Evolutionary conservation across 441 rosid species (phyloP).

Genomic region (Croton laevigatus): DNA sequence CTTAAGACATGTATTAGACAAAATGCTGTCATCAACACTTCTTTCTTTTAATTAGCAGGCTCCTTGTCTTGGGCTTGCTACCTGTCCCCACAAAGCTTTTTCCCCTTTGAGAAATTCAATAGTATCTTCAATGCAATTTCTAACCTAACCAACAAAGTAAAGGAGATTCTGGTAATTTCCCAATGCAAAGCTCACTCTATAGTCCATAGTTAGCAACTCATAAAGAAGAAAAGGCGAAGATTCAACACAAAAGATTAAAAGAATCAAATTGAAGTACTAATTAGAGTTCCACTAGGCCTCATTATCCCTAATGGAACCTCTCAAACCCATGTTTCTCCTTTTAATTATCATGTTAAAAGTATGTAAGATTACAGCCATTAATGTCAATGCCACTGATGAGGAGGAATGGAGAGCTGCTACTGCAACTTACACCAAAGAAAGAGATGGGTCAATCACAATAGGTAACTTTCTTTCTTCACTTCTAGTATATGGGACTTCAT

Average conservation of each 20-base stretch:
- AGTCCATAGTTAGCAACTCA: conserved; percentile 19
- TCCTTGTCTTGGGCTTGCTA: conserved; percentile 14
- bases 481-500: conserved; percentile 4
- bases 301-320: conserved; percentile 36
- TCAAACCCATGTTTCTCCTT: conserved; percentile 32
- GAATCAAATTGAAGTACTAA: conserved; percentile 15
- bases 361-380: conserved; percentile 26
- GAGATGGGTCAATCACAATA: conserved; percentile 51
- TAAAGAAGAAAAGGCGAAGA: conserved; percentile 9
- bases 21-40: conserved; percentile 4
- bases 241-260: background rate
- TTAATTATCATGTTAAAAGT: conserved; percentile 36
- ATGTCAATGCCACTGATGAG: conserved; percentile 23
- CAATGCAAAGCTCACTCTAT: conserved; percentile 9
- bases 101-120: conserved; percentile 12
- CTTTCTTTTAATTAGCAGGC: too few relatives aligned
- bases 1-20: background rate
- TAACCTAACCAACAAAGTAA: conserved; percentile 2
- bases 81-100: conserved; percentile 21
- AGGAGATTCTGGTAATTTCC: conserved; percentile 33
- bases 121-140: background rate
- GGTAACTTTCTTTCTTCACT: conserved; percentile 38
- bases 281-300: conserved; percentile 11
- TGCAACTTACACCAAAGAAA: conserved; percentile 61
- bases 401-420: conserved; percentile 73